Evolutionary conservation across 2,329 filamentous ascomycete genomes (phyloP).

Genomic region (Fusarium floridanum): DNA sequence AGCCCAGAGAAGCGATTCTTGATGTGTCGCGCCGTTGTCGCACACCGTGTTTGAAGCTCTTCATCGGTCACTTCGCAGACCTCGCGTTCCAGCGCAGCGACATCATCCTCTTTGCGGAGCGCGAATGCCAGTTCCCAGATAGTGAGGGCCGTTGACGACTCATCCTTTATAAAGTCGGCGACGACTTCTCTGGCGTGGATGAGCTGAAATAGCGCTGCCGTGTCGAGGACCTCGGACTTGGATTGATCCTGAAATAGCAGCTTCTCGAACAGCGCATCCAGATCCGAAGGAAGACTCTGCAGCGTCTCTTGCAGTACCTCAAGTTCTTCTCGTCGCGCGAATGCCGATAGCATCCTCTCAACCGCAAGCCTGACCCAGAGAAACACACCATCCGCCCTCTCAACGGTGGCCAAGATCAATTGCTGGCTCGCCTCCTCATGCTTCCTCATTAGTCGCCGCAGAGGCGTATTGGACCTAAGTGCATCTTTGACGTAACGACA

Average conservation of each 20-base stretch:
- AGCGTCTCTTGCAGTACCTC: constrained; percentile 19
- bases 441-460: constrained; percentile 26
- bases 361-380: constrained; percentile 52
- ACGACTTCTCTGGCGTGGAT: constrained; percentile 49
- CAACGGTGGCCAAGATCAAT: constrained; percentile 35
- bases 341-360: constrained; percentile 42
- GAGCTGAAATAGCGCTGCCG: constrained; percentile 48
- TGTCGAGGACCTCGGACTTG: constrained; percentile 24
- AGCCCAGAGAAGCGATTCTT: constrained; percentile 43
- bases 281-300: constrained; percentile 39
- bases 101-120: constrained; percentile 36
- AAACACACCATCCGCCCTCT: constrained; percentile 50
- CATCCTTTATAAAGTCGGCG: constrained; percentile 50
- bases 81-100: constrained; percentile 14
- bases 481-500: constrained; percentile 40
- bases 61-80: constrained; percentile 40
- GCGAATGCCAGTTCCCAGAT: constrained; percentile 53
- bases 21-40: constrained; percentile 25
- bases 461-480: constrained; percentile 22
- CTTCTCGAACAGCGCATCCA: constrained; percentile 48
- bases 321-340: constrained; percentile 6
- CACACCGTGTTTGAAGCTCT: constrained; percentile 36
- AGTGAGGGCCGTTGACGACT: constrained; percentile 47
- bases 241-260: constrained; percentile 48
- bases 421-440: neutral